Conservation (phyloP, 1,284 basidiomycete species). For the Ustilago trichophora region DNA sequence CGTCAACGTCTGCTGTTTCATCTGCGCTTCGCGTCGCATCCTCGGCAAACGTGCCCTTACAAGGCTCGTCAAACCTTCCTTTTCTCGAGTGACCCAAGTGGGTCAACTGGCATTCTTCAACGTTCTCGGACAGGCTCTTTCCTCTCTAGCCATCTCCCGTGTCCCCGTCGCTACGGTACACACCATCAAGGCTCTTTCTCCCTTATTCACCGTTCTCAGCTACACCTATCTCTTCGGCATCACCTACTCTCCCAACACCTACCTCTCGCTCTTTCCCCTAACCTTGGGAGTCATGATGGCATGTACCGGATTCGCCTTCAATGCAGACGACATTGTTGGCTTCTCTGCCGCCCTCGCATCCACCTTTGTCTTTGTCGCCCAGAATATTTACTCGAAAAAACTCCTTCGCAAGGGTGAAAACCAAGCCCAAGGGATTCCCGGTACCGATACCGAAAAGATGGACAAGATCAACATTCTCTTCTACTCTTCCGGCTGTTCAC, state of each 20-base stretch:
- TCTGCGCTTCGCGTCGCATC: conserved; percentile 66
- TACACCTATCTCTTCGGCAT: conserved; percentile 93
- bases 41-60: conserved; percentile 44
- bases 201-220: conserved; percentile 93
- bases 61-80: conserved; percentile 72
- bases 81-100: conserved; percentile 78
- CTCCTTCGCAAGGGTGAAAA: conserved; percentile 73
- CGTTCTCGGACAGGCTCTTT: conserved; percentile 95
- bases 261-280: conserved; percentile 90
- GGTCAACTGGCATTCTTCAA: conserved; percentile 91
- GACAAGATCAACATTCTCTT: conserved; percentile 97
- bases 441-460: conserved; percentile 71
- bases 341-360: conserved; percentile 44
- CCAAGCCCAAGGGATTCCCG: conserved; percentile 1
- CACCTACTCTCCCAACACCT: conserved; percentile 88
- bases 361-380: conserved; percentile 83
- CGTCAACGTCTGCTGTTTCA: conserved; percentile 83
- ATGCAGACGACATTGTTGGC: conserved; percentile 68
- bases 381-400: conserved; percentile 99
- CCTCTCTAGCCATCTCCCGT: conserved; percentile 92
- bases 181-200: conserved; percentile 85
- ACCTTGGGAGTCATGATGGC: conserved; percentile 97
- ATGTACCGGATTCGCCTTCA: conserved; percentile 90
- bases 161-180: conserved; percentile 98
- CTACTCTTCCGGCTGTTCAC: conserved; percentile 93